Percentiles rank a stretch among this genome's conserved stretches.
Conservation (phyloP, 2,329 filamentous ascomycete species). For the Trichoderma sp. region DNA sequence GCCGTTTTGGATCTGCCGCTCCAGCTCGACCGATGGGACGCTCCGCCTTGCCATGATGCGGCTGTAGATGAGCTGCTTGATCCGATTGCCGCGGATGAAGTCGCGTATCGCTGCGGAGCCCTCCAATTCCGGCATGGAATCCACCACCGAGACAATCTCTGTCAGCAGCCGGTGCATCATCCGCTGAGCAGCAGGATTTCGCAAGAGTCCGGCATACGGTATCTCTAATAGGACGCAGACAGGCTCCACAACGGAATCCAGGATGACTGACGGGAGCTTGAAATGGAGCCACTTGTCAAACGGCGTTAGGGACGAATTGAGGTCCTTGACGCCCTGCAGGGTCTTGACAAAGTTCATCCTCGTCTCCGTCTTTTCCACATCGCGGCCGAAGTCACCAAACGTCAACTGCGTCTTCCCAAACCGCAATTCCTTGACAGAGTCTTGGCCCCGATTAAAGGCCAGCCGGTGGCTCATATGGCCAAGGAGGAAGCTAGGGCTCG, state of each 20-base stretch:
- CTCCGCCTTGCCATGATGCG: slow-evolving; percentile 45
- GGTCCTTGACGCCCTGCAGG: slow-evolving; percentile 24
- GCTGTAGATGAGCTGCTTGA: slow-evolving; percentile 56
- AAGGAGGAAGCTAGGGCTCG: slow-evolving; percentile 71
- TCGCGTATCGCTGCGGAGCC: slow-evolving; percentile 55
- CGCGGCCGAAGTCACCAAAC: slow-evolving; percentile 21
- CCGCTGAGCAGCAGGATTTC: slow-evolving; percentile 62
- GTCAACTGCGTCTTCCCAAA: slow-evolving; percentile 34
- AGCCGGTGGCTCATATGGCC: slow-evolving; percentile 57
- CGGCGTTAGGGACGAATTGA: slow-evolving; percentile 25
- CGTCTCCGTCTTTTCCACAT: slow-evolving; percentile 22
- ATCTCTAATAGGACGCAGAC: slow-evolving; percentile 77
- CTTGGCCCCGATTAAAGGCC: slow-evolving; percentile 38
- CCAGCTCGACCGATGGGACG: slow-evolving; percentile 57
- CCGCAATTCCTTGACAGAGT: slow-evolving; percentile 40
- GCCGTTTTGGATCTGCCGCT: slow-evolving; percentile 61
- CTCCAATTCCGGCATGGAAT: slow-evolving; percentile 69
- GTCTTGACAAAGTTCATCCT: slow-evolving; percentile 26
- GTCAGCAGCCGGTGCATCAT: slow-evolving; percentile 68
- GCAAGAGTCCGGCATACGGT: slow-evolving; percentile 67
- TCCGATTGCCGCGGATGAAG: slow-evolving; percentile 56
- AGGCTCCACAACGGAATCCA: slow-evolving; percentile 75
- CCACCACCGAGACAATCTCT: slow-evolving; percentile 72
- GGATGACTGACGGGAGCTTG: slow-evolving; percentile 76
- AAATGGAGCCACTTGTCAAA: slow-evolving; percentile 56